Conservation (phyloP, 306 rosid species). For the Corylus americana region DNA sequence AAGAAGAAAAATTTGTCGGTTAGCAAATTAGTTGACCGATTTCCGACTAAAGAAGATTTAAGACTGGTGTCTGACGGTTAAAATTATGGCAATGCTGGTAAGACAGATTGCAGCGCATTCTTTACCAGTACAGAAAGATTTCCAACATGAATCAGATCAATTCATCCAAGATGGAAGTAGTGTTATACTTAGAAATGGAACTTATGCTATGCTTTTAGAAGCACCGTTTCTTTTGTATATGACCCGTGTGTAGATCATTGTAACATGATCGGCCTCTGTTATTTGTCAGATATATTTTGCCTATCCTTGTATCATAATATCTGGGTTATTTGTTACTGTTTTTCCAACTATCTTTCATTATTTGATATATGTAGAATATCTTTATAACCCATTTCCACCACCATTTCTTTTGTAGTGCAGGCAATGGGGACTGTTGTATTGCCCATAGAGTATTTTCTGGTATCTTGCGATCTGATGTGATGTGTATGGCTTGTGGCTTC, state of each 20-base stretch:
- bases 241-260: neutral
- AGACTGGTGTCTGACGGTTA: neutral
- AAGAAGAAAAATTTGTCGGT: too few relatives aligned
- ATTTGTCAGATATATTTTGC: neutral
- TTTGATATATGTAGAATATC: neutral
- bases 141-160: neutral
- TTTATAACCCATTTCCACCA: neutral
- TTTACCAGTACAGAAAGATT: neutral
- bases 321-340: neutral
- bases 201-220: neutral
- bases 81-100: neutral
- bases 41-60: conserved; percentile 13
- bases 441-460: conserved; percentile 94
- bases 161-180: neutral
- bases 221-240: neutral
- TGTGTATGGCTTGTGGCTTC: conserved; percentile 94
- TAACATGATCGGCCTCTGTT: neutral
- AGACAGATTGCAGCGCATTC: neutral
- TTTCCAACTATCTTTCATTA: neutral
- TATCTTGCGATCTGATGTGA: conserved; percentile 89
- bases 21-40: conserved; percentile 16
- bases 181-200: neutral
- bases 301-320: neutral
- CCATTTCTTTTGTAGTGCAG: conserved; percentile 53
- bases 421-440: conserved; percentile 88